A percentile compares a stretch with the other conserved stretches of the same genome.
phyloP scores from a whole-genome alignment of 441 rosid species.

The Erodium trifolium region DNA sequence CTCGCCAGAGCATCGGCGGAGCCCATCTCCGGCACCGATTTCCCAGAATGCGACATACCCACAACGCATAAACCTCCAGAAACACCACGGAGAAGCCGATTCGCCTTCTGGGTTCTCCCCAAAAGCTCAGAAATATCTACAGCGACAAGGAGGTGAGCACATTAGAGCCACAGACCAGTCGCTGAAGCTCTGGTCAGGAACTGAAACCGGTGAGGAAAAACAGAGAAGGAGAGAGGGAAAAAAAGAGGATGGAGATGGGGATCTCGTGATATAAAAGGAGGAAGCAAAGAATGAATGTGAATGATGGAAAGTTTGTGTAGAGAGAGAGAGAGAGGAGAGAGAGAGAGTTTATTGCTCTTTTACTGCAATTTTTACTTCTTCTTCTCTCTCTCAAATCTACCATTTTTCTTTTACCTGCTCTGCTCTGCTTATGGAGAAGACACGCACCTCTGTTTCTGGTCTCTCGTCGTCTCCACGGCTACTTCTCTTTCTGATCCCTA shows the following conservation, averaged over 20 bases:
- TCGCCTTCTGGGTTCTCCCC: not conserved
- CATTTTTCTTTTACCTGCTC: not conserved
- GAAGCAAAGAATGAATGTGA: constrained; percentile 18
- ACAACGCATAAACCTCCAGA: too few species aligned
- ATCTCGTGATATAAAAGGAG: constrained; percentile 14
- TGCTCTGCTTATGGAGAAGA: constrained; percentile 14
- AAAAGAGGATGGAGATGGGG: not conserved
- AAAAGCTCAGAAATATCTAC: not conserved
- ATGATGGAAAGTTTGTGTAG: not conserved
- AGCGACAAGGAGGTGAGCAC: not conserved
- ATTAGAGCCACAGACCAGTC: not conserved
- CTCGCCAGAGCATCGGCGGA: constrained; percentile 30
- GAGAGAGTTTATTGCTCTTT: not conserved
- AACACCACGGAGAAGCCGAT: not conserved
- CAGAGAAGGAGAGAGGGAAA: constrained; percentile 10
- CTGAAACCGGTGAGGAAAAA: not conserved
- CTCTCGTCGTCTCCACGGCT: not conserved
- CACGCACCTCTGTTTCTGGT: constrained; percentile 2
- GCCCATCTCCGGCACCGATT: constrained; percentile 29
- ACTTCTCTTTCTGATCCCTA: not conserved
- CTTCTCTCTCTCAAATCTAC: not conserved
- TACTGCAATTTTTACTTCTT: too few species aligned
- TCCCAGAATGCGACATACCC: constrained; percentile 43
- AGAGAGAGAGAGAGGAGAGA: constrained; percentile 13
- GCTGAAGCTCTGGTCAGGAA: not conserved